phyloP scores from a whole-genome alignment of 495 filamentous ascomycete genomes.

The Neurospora sublineolata region DNA sequence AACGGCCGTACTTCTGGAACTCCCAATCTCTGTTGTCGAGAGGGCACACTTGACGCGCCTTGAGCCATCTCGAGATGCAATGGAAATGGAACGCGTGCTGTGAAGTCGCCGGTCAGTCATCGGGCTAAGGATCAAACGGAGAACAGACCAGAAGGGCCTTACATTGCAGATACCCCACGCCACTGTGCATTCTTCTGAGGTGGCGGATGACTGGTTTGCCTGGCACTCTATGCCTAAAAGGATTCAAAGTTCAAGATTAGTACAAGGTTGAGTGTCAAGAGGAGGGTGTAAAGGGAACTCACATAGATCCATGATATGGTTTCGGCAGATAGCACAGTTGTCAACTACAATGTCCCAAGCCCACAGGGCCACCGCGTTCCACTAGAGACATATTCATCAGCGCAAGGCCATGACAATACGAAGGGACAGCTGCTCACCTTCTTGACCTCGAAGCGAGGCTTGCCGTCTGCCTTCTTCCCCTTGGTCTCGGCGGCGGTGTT shows the following conservation, averaged over 20 bases:
- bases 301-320: constrained; percentile 99
- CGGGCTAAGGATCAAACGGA: background rate
- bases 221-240: constrained; percentile 87
- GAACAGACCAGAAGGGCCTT: constrained; percentile 23
- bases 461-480: constrained; percentile 50
- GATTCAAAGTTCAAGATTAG: constrained; percentile 2
- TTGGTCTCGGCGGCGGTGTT: constrained; percentile 37
- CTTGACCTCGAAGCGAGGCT: constrained; percentile 96
- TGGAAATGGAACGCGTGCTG: constrained; percentile 99
- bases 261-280: background rate
- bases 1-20: constrained; percentile 93
- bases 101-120: constrained; percentile 12
- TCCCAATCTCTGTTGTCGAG: constrained; percentile 99
- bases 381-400: constrained; percentile 42
- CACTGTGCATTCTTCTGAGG: constrained; percentile 95
- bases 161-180: constrained; percentile 99
- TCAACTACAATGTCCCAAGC: constrained; percentile 99
- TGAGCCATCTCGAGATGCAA: constrained; percentile 98
- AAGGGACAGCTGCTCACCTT: constrained; percentile 50
- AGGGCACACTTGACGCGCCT: constrained; percentile 97
- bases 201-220: constrained; percentile 97
- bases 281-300: constrained; percentile 17
- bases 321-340: constrained; percentile 98
- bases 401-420: background rate
- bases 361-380: constrained; percentile 98